Percentiles rank a stretch among this genome's conserved stretches.
phyloP scores from a whole-genome alignment of 345 rosid genomes.

The Luvunga scandens region DNA sequence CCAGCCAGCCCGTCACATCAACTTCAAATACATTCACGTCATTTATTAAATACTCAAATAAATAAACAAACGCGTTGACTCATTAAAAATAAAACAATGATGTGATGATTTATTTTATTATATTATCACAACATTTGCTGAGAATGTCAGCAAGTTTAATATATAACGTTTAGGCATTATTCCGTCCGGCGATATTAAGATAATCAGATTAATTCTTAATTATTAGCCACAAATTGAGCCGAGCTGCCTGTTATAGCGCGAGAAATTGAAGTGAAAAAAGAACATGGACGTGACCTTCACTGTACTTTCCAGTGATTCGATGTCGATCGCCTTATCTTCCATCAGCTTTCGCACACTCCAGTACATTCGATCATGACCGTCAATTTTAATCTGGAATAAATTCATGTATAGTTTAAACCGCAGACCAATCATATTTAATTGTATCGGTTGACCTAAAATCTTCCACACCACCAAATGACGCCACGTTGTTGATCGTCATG shows the following conservation, averaged over 20 bases:
- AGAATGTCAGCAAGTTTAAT: too few relatives aligned
- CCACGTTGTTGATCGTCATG: slow-evolving; percentile 4
- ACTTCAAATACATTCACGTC: too few relatives aligned
- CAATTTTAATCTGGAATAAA: background rate
- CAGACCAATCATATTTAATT: background rate
- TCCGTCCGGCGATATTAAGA: background rate
- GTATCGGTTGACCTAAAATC: too few relatives aligned
- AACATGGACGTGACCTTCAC: background rate
- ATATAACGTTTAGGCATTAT: too few relatives aligned
- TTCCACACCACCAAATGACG: background rate
- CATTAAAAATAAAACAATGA: too few relatives aligned
- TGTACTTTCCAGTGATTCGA: background rate
- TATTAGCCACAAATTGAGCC: background rate
- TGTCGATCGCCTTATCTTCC: background rate
- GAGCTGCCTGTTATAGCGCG: background rate
- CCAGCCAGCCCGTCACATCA: too few relatives aligned
- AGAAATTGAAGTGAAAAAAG: background rate
- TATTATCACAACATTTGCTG: too few relatives aligned
- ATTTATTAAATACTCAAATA: too few relatives aligned
- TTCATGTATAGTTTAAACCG: background rate
- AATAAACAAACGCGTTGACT: too few relatives aligned
- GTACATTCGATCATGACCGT: slow-evolving; percentile 1
- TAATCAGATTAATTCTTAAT: background rate
- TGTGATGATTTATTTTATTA: too few relatives aligned
- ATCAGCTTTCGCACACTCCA: background rate